These are phyloP conservation scores for Neoarthrinium moseri DNA, from an alignment of 2,329 filamentous ascomycete species.

Conservation along the genomic window DNA sequence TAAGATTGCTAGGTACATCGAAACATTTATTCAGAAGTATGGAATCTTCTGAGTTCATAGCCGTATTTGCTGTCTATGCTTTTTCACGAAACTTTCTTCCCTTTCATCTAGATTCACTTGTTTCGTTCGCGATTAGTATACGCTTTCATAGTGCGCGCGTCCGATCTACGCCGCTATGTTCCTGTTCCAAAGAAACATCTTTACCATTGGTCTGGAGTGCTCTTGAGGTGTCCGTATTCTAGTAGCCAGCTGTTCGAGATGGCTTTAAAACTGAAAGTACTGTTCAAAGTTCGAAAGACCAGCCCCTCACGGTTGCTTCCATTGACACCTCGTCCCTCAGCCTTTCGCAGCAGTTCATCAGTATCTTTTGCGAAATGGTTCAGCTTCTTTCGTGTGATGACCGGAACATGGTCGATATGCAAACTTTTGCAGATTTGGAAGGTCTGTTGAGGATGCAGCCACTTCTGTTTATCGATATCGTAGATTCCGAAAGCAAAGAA, in stretches of 20 bases:
- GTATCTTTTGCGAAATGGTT: conserved; percentile 11
- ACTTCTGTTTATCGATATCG: conserved; percentile 15
- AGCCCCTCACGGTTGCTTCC: conserved; percentile 26
- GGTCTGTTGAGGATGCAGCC: conserved; percentile 3
- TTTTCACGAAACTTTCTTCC: too few species aligned
- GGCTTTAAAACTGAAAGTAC: conserved; percentile 23
- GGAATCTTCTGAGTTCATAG: conserved; percentile 16
- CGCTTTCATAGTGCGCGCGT: too few species aligned
- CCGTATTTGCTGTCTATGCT: too few species aligned
- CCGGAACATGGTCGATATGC: conserved; percentile 15
- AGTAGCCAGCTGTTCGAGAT: conserved; percentile 30
- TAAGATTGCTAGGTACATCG: conserved; percentile 24
- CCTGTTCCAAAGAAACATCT: background rate
- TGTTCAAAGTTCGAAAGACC: conserved; percentile 24
- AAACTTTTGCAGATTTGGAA: conserved; percentile 9
- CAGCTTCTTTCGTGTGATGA: conserved; percentile 7
- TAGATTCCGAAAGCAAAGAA: conserved; percentile 22
- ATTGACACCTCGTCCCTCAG: conserved; percentile 21
- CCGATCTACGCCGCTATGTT: too few species aligned
- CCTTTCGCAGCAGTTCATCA: conserved; percentile 22
- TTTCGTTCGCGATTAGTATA: too few species aligned
- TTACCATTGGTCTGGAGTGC: conserved; percentile 3
- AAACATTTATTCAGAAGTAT: conserved; percentile 24
- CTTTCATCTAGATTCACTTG: too few species aligned
- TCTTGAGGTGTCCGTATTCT: conserved; percentile 15